Conservation (phyloP, 2,329 filamentous ascomycete species). For the Chaetomiaceae sp. region DNA sequence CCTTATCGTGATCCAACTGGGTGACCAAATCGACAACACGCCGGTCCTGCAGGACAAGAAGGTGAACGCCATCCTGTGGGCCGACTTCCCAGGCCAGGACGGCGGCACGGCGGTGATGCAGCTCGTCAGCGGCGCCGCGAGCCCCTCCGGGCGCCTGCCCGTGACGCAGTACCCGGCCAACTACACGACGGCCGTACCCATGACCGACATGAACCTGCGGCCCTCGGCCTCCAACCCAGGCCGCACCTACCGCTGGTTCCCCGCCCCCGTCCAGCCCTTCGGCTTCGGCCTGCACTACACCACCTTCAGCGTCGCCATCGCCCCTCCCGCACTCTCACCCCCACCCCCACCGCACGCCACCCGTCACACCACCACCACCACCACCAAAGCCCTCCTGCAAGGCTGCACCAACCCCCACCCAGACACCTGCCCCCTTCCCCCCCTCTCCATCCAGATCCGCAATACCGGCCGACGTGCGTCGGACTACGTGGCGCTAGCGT, state of each 20-base stretch:
- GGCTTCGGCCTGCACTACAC: slow-evolving; percentile 55
- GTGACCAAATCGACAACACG: slow-evolving; percentile 45
- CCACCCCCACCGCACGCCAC: no score
- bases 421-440: slow-evolving; percentile 33
- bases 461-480: slow-evolving; percentile 38
- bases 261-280: slow-evolving; percentile 43
- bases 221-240: slow-evolving; percentile 37
- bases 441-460: slow-evolving; percentile 33
- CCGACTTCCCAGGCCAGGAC: slow-evolving; percentile 53
- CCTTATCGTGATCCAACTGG: slow-evolving; percentile 44
- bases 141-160: slow-evolving; percentile 49
- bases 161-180: slow-evolving; percentile 50
- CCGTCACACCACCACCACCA: no score
- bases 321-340: not conserved
- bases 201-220: slow-evolving; percentile 52
- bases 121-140: slow-evolving; percentile 43
- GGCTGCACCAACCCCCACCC: not conserved
- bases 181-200: slow-evolving; percentile 44
- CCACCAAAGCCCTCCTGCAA: no score
- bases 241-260: slow-evolving; percentile 55
- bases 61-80: slow-evolving; percentile 50
- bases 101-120: slow-evolving; percentile 51
- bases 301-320: slow-evolving; percentile 33
- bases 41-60: slow-evolving; percentile 41
- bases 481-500: slow-evolving; percentile 49